Evolutionary conservation across 2,329 filamentous ascomycete species (phyloP).

Genomic region (Pseudonectria foliicola): DNA sequence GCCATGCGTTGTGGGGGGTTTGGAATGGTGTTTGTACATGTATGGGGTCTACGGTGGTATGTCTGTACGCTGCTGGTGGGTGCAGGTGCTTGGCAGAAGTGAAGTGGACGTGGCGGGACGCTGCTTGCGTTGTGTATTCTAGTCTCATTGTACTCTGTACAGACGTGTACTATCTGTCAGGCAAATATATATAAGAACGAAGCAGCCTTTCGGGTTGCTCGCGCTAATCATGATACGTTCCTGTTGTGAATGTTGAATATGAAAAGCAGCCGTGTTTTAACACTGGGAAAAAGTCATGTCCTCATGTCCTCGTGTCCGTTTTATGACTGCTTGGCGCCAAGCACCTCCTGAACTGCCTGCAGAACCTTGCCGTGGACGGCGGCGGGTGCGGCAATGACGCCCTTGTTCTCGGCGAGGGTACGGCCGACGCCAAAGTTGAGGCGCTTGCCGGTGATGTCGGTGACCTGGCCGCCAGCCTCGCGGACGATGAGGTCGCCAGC

Average conservation of each 20-base stretch:
- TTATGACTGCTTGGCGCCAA: conserved; percentile 36
- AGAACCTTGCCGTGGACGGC: conserved; percentile 71
- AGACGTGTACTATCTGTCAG: conserved; percentile 25
- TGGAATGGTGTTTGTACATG: conserved; percentile 1
- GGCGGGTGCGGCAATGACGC: conserved; percentile 80
- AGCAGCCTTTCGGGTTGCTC: conserved; percentile 9
- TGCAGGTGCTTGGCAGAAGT: conserved; percentile 4
- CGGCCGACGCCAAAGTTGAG: conserved; percentile 83
- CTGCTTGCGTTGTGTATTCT: conserved; percentile 23
- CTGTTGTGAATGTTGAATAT: no score
- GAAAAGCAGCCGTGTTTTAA: no score
- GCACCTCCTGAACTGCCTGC: conserved; percentile 72
- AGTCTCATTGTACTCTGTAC: conserved; percentile 17
- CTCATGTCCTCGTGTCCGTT: no score
- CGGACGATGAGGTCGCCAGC: conserved; percentile 90
- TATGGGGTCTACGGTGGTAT: no score
- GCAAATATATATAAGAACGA: conserved; percentile 20
- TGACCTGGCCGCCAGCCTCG: conserved; percentile 88
- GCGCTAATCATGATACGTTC: conserved; percentile 1
- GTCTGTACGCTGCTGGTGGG: no score
- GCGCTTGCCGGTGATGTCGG: conserved; percentile 76
- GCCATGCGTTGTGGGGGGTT: conserved; percentile 1
- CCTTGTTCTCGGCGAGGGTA: conserved; percentile 85
- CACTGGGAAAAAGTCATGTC: no score
- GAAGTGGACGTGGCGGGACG: conserved; percentile 8